Evolutionary conservation across 441 rosid genomes (phyloP), one percentile per base, ranked within the genome.

Genomic region (Mallotus repandus): DNA sequence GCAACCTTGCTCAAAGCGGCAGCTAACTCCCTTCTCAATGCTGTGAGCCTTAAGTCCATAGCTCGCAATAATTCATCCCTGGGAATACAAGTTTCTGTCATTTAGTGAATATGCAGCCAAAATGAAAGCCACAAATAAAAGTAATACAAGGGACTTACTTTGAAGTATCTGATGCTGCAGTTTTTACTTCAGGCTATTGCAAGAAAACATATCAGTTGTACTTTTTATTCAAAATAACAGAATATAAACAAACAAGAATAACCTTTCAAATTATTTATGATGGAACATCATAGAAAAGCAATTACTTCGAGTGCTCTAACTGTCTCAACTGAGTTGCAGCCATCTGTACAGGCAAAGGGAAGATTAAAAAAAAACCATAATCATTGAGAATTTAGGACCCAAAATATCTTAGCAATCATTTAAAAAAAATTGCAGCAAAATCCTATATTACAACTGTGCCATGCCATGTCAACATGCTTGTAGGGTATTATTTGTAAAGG

Each of bases 1-100:
- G 74, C 78, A 61, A 80, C 87, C 56, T 78, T 76, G 71, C 78
- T 62, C 70, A 86, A 81, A 74, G 85, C 85, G 58, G 81, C 77
- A 74, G 85, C 82, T 77, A 86, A 71, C 59, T 89, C 92, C 68
- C 68, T 79, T 74, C 79, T 85, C 76, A 89, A 72, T 41, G 89
- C 91, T 13, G 79, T 76, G 49, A 88, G 81, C 81, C 94, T 86
- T 63, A 81, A 81, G 70, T 86, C 89, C 85, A 88, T 86, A 66
- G 92, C 94, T 78, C 76, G 80, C 79, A 87, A 74, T 67, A 87
- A 80, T 72, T 83, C 90, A 80, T 85, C 87, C 83, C 94, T 89
- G 84, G 78, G 15, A 79, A 68, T 19, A 79, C 32, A 63, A 55
- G 43, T 71, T 55, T 73, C 55, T n/a, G 68, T 14, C 66, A 57